These are phyloP conservation scores for Fistulifera solaris DNA, from an alignment of 108 stramenopile species.

Conservation along the genomic window DNA sequence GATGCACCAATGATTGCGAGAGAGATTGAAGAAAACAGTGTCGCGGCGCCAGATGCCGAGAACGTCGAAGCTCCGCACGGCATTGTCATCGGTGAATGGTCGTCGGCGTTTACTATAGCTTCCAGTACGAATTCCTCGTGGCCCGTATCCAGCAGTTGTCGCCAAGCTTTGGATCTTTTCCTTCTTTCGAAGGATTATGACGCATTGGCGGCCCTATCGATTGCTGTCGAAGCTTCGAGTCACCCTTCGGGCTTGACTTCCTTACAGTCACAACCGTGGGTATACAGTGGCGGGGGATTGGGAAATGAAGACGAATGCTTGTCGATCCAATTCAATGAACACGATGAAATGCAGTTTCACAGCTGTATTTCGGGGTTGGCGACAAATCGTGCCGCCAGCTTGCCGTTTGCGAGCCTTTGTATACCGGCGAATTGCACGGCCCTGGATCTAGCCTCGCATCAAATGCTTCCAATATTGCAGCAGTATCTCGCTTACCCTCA, in stretches of 20 bases:
- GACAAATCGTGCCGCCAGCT: conserved; percentile 20
- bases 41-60: no score
- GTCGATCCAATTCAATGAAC: no score
- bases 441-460: conserved; percentile 21
- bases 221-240: conserved; percentile 36
- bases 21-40: no score
- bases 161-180: not conserved
- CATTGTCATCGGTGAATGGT: no score
- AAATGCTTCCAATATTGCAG: conserved; percentile 21
- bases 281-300: conserved; percentile 39
- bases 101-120: no score
- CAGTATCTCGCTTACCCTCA: not conserved
- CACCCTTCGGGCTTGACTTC: conserved; percentile 32
- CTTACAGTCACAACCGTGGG: conserved; percentile 34
- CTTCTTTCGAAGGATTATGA: no score
- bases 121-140: no score
- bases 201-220: conserved; percentile 4
- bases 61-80: no score
- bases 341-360: conserved; percentile 7
- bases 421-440: conserved; percentile 33
- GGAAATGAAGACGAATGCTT: conserved; percentile 52
- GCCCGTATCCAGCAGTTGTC: not conserved
- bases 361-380: conserved; percentile 15
- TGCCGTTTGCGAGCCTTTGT: conserved; percentile 43
- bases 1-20: no score